A percentile compares a stretch with the other conserved stretches of the same genome.
These are phyloP conservation scores for Geosmithia putterillii DNA, from an alignment of 2,329 filamentous ascomycete species.

Conservation along the genomic window DNA sequence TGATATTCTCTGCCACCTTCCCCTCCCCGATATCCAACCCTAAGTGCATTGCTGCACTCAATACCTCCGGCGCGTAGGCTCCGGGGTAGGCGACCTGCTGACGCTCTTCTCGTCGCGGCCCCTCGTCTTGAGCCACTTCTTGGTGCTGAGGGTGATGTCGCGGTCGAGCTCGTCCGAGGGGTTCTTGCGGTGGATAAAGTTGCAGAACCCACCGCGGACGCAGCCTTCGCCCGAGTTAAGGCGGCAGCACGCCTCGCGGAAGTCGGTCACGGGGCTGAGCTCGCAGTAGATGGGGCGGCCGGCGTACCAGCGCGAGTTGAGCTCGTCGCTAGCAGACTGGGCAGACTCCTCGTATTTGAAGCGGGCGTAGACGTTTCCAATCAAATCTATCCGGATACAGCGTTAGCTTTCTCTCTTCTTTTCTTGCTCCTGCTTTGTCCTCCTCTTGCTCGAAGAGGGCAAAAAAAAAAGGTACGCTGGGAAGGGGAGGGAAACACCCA, in stretches of 20 bases:
- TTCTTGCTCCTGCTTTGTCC: neutral
- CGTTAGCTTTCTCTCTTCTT: neutral
- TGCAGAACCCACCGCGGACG: conserved; percentile 93
- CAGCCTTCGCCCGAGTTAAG: conserved; percentile 92
- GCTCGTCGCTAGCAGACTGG: conserved; percentile 82
- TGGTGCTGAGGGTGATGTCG: conserved; percentile 77
- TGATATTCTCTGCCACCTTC: too few relatives aligned
- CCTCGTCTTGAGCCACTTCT: conserved; percentile 87
- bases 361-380: conserved; percentile 97
- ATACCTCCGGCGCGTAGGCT: conserved; percentile 63
- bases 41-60: too few relatives aligned
- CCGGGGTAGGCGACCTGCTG: conserved; percentile 73
- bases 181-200: conserved; percentile 98
- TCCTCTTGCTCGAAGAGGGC: conserved; percentile 8
- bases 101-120: conserved; percentile 76
- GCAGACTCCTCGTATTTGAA: conserved; percentile 99
- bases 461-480: neutral
- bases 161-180: conserved; percentile 78
- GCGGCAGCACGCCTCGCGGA: conserved; percentile 92
- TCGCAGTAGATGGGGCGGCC: conserved; percentile 97
- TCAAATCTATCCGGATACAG: conserved; percentile 54
- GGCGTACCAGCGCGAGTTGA: conserved; percentile 95
- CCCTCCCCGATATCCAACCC: too few relatives aligned
- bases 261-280: conserved; percentile 91
- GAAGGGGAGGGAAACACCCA: conserved; percentile 27